A percentile compares a stretch with the other conserved stretches of the same genome.
Evolutionary conservation across 225 moss, liverwort and hornwort species (phyloP).

Genomic region (Polytrichum formosum): DNA sequence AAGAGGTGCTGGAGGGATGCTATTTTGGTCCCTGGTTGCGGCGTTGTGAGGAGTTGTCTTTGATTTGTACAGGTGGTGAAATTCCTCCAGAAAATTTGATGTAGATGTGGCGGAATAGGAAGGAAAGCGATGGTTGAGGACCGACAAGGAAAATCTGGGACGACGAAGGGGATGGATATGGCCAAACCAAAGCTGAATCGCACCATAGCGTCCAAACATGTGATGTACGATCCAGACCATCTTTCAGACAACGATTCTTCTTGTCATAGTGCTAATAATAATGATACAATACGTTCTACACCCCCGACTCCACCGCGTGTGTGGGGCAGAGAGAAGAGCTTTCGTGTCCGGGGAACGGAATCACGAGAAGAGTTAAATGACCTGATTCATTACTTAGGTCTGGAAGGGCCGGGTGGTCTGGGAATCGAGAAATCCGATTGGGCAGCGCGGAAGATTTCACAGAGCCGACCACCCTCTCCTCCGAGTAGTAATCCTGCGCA

Average conservation of each 20-base stretch:
- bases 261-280: neutral
- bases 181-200: slow-evolving; percentile 38
- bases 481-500: slow-evolving; percentile 12
- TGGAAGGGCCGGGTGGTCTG: slow-evolving; percentile 37
- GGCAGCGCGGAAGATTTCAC: slow-evolving; percentile 39
- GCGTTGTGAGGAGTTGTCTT: no score
- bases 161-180: slow-evolving; percentile 6
- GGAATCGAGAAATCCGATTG: slow-evolving; percentile 44
- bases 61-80: no score
- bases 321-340: slow-evolving; percentile 28
- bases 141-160: neutral
- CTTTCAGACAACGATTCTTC: slow-evolving; percentile 17
- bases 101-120: neutral
- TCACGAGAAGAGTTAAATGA: slow-evolving; percentile 18
- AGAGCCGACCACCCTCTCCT: slow-evolving; percentile 51
- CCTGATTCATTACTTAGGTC: slow-evolving; percentile 25
- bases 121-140: neutral
- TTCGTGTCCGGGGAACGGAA: slow-evolving; percentile 33
- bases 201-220: slow-evolving; percentile 31
- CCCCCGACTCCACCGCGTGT: slow-evolving; percentile 17
- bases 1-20: no score
- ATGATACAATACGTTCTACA: slow-evolving; percentile 17
- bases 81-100: neutral
- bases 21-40: no score
- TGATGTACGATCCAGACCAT: slow-evolving; percentile 33